phyloP scores from a whole-genome alignment of 148 eudicot species.

The Tetragonia tetragonoides region DNA sequence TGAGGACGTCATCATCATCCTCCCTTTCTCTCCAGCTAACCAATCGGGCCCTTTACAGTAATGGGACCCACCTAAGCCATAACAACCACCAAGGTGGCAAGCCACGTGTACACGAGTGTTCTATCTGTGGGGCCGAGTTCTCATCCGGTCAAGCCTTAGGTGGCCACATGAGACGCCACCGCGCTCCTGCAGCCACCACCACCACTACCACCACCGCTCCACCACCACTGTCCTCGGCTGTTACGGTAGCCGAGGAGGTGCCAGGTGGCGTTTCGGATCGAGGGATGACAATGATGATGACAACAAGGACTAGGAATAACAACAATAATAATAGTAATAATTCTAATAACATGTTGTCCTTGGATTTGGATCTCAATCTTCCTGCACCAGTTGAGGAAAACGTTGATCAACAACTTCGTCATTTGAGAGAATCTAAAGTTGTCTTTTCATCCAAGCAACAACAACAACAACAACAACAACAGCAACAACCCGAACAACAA shows the following conservation, averaged over 20 bases:
- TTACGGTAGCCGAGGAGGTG: not conserved
- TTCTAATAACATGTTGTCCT: conserved; percentile 5
- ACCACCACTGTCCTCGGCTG: not conserved
- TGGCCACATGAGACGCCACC: conserved; percentile 50
- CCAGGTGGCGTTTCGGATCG: not conserved
- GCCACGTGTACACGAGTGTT: conserved; percentile 38
- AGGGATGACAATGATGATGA: not conserved
- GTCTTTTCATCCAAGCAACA: conserved; percentile 29
- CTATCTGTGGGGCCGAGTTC: conserved; percentile 45
- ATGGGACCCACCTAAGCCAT: not conserved
- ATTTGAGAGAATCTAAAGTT: conserved; percentile 16
- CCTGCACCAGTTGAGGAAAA: conserved; percentile 36
- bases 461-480: not conserved
- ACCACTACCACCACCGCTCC: not conserved
- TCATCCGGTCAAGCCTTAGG: conserved; percentile 48
- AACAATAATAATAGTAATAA: not conserved
- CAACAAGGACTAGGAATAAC: not conserved
- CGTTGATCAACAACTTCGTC: conserved; percentile 12
- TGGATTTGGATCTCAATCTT: conserved; percentile 46
- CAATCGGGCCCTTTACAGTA: conserved; percentile 22
- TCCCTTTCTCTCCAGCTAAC: conserved; percentile 34
- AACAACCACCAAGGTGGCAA: conserved; percentile 11
- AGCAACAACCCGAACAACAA: conserved; percentile 14
- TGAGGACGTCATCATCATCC: conserved; percentile 1
- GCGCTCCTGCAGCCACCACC: conserved; percentile 13